phyloP scores from a whole-genome alignment of 305 asterid species.

The Stenogyne calaminthoides region DNA sequence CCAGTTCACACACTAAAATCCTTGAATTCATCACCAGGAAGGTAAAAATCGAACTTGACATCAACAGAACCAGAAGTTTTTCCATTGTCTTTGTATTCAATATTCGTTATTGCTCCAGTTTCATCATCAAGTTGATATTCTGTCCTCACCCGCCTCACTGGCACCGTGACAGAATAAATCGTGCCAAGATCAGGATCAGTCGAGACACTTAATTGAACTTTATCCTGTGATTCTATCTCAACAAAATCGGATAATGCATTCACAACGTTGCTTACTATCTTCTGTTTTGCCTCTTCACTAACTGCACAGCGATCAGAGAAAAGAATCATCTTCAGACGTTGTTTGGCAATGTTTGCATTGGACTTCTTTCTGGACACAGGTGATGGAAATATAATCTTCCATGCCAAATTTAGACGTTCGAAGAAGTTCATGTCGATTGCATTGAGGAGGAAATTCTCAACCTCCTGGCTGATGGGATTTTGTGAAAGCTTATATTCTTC shows the following conservation, averaged over 20 bases:
- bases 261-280: constrained; percentile 88
- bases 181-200: constrained; percentile 92
- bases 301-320: constrained; percentile 97
- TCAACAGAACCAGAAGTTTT: constrained; percentile 84
- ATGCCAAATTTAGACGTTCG: constrained; percentile 81
- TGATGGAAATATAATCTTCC: constrained; percentile 93
- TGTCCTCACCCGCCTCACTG: constrained; percentile 82
- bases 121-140: constrained; percentile 81
- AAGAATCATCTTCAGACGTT: constrained; percentile 93
- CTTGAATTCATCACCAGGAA: constrained; percentile 56
- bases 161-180: constrained; percentile 84
- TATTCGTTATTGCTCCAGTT: constrained; percentile 64
- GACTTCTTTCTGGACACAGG: constrained; percentile 59
- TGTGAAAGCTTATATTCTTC: constrained; percentile 56
- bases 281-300: constrained; percentile 94
- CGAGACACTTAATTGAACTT: constrained; percentile 88
- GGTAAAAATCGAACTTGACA: constrained; percentile 85
- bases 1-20: constrained; percentile 42
- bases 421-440: constrained; percentile 73
- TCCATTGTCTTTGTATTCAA: constrained; percentile 77
- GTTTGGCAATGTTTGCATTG: constrained; percentile 91
- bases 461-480: constrained; percentile 61
- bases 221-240: constrained; percentile 96
- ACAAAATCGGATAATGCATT: constrained; percentile 82
- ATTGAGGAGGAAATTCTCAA: constrained; percentile 71